Evolutionary conservation across 805 yeast genomes (phyloP), one percentile per base, ranked within the genome.

Genomic region (Candida fluviatilis): DNA sequence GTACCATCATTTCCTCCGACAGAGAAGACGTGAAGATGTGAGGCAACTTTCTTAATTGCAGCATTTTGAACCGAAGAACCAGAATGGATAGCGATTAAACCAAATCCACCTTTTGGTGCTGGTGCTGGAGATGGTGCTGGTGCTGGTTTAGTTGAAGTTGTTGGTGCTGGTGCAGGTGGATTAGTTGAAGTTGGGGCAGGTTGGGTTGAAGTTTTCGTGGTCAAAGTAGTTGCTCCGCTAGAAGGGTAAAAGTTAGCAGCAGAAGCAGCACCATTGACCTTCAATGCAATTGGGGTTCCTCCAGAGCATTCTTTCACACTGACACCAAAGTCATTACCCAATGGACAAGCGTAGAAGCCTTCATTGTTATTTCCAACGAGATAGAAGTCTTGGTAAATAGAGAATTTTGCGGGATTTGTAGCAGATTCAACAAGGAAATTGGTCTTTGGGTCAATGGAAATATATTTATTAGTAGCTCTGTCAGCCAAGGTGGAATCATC

Each of bases 1-100:
- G 44, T 43, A 14, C 66, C 68, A 15, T 55, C 56, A 21, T 34
- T 15, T 5, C 66, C 66, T 13, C 65, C 68, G 23, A 62, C 64
- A 8, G 60, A 44, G 42, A 61, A 62, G 2, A 60, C 66, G 35
- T 57, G 64, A 6, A 56, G 55, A 48, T 62, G 64, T 2, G 54
- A 42, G 8, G 42, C 48, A 12, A 56, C 65, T 43, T 58, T 58
- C 40, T 48, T 57, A 46, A 58, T 54, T 2, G 53, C 36, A 6
- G 45, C 35, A 46, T 54, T 42, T 37, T 60, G 60, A 46, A 60
- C 51, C 16, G 45, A 34, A 3, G 58, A 34, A 4, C 64, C 65
- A 3, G 35, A 62, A 50, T 36, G 42, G 47, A 31, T 49, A 50
- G 28, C 57, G 49, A 16, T 49, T 30, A 19, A 58, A 18, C 28